Conservation (phyloP, 2,329 filamentous ascomycete species). For the Apiospora arundinis region DNA sequence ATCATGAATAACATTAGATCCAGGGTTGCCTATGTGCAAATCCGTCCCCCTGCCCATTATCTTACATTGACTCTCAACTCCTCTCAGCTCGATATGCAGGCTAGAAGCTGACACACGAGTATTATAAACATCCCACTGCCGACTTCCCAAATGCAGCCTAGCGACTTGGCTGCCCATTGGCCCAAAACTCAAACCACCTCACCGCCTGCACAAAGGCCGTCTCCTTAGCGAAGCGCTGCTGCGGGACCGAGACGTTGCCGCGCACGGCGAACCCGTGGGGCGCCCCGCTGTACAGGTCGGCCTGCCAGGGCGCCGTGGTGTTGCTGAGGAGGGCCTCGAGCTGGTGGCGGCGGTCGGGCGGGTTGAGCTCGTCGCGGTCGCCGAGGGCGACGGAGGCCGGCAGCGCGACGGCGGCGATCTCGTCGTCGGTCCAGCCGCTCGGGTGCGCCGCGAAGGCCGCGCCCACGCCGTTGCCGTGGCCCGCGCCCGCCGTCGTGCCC, state of each 20-base stretch:
- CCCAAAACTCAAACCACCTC: slow-evolving; percentile 71
- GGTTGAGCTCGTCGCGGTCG: slow-evolving; percentile 66
- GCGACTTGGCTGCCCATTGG: not conserved
- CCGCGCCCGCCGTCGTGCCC: slow-evolving; percentile 46
- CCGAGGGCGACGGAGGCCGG: slow-evolving; percentile 69
- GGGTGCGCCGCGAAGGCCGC: slow-evolving; percentile 71
- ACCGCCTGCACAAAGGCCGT: slow-evolving; percentile 79
- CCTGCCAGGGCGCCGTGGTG: slow-evolving; percentile 66
- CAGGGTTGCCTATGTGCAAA: no score
- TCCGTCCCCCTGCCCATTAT: no score
- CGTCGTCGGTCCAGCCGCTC: slow-evolving; percentile 63
- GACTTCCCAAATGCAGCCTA: not conserved
- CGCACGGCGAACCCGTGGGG: slow-evolving; percentile 78
- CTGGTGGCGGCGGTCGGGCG: slow-evolving; percentile 58
- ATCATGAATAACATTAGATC: no score
- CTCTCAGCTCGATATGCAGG: not conserved
- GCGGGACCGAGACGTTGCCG: slow-evolving; percentile 58
- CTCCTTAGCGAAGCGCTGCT: slow-evolving; percentile 75
- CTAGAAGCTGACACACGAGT: not conserved
- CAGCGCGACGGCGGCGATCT: slow-evolving; percentile 61
- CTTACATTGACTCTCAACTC: no score
- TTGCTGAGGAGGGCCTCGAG: slow-evolving; percentile 65
- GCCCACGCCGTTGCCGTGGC: slow-evolving; percentile 50
- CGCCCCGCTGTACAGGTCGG: slow-evolving; percentile 72
- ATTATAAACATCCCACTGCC: not conserved